A percentile compares a stretch with the other conserved stretches of the same genome.
phyloP scores from a whole-genome alignment of 495 filamentous ascomycete genomes.

The Bathelium albidoporum region DNA sequence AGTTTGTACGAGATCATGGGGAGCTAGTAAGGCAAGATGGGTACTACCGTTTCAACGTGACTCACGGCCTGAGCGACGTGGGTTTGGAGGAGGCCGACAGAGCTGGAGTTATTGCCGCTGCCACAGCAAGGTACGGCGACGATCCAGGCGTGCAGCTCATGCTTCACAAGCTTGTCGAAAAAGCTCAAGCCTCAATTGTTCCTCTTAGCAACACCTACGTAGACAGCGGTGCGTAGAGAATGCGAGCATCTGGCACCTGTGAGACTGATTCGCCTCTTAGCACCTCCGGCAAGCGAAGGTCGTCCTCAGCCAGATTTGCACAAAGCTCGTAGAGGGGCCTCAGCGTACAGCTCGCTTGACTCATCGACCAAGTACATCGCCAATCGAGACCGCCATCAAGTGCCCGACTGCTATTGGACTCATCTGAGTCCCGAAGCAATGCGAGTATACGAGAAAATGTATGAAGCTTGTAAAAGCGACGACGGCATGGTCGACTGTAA shows the following conservation, averaged over 20 bases:
- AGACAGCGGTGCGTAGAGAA: not conserved
- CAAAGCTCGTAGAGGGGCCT: not conserved
- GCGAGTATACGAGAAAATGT: conserved; percentile 5
- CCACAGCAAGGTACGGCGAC: conserved; percentile 4
- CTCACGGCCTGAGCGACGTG: not conserved
- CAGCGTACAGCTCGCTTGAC: conserved; percentile 3
- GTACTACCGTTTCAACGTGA: conserved; percentile 5
- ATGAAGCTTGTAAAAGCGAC: not conserved
- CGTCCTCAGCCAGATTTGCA: not conserved
- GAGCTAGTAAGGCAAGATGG: not conserved
- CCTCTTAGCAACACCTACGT: not conserved
- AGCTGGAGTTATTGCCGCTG: not conserved
- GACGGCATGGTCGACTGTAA: conserved; percentile 3
- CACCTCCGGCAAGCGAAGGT: not conserved
- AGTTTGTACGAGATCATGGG: not conserved
- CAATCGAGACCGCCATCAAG: conserved; percentile 1
- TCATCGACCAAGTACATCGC: conserved; percentile 1
- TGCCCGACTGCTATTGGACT: conserved; percentile 6
- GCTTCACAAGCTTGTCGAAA: not conserved
- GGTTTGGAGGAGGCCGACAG: conserved; percentile 5
- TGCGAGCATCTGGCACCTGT: not conserved
- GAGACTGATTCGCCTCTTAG: not conserved
- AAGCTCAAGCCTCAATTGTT: not conserved
- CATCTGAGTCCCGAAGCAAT: not conserved
- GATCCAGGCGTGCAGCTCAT: not conserved